Base-by-base conservation (phyloP, 192 early-diverging fungal species). In the Lunasporangiospora selenospora region DNA sequence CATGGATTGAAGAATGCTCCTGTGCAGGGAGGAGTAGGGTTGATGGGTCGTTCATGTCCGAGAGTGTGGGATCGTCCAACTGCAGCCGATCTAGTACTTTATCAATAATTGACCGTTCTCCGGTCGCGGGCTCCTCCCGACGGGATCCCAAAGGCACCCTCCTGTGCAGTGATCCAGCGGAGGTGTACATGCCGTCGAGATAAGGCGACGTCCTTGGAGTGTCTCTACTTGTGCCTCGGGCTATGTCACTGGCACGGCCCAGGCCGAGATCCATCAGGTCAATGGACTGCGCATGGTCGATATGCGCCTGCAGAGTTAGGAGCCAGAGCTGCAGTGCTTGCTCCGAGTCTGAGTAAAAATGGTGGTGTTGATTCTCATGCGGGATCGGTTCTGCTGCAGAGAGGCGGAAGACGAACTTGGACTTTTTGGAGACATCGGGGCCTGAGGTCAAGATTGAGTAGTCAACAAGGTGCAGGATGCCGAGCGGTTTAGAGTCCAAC, bases 41-140 rank as follows among this genome's bases (percentile, higher is more conserved):
- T 5, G 67, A 71, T 3, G 67, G 67, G 29, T 62, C 67, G 32
- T 71, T 71, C 48, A 58, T 51, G 37, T 71, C 67, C 2, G 59
- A 71, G 0, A 71, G 58, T 0, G 59, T 71, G 21, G 67, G 67
- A 10, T 71, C 56, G 7, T 44, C 58, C 0, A 46, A 26, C 3
- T 56, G 47, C 13, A 62, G 39, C 5, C 59, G 53, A 18, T 58
- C 59, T 26, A 62, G 54, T 7, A 62, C 67, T 34, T 60, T 62
- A 54, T 71, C 67, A 7, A 71, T 62, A 29, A 71, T 71, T 5
- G 53, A 53, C 31, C 40, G 42, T 6, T 61, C 64, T 1, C 19
- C 45, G 4, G 24, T 42, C 8, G 5, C 33, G n/a, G n/a, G n/a
- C n/a, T n/a, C n/a, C n/a, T n/a, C n/a, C n/a, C n/a, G n/a, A n/a